phyloP scores from a whole-genome alignment of 2,329 filamentous ascomycete species.

The Pseudogymnoascus verrucosus region DNA sequence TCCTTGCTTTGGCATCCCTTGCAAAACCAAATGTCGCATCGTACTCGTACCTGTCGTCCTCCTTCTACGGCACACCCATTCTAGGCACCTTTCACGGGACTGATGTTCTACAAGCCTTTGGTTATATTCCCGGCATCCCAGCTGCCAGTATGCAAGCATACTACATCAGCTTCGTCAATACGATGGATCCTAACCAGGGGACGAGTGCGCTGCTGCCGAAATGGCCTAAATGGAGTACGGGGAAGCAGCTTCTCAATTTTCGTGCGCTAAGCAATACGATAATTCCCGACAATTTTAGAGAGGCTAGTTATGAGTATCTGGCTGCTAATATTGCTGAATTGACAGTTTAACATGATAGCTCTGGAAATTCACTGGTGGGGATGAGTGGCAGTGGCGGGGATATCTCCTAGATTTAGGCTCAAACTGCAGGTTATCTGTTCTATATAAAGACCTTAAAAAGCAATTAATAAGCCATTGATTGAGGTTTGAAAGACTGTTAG shows the following conservation, averaged over 20 bases:
- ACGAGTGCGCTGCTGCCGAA: conserved; percentile 30
- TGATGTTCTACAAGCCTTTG: conserved; percentile 59
- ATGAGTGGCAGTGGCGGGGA: too few species aligned
- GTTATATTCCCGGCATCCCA: conserved; percentile 37
- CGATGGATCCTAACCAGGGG: conserved; percentile 59
- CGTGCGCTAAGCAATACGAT: conserved; percentile 31
- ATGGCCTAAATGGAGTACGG: conserved; percentile 47
- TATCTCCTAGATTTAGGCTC: too few species aligned
- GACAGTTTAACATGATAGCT: too few species aligned
- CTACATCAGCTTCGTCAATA: conserved; percentile 65
- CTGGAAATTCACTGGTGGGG: too few species aligned
- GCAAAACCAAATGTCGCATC: conserved; percentile 46
- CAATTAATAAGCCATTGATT: too few species aligned
- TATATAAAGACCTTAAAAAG: too few species aligned
- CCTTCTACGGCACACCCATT: conserved; percentile 41
- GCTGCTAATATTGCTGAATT: conserved; percentile 17
- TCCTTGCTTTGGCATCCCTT: conserved; percentile 37
- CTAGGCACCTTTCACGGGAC: conserved; percentile 68
- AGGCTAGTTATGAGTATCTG: conserved; percentile 36
- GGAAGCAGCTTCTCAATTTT: conserved; percentile 44
- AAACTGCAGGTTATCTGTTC: too few species aligned
- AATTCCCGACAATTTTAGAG: conserved; percentile 41
- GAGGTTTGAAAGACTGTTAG: too few species aligned
- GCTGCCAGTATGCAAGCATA: conserved; percentile 55
- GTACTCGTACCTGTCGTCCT: conserved; percentile 67